Conservation (phyloP, 768 basidiomycete species). For the Hydnum rufescens region DNA sequence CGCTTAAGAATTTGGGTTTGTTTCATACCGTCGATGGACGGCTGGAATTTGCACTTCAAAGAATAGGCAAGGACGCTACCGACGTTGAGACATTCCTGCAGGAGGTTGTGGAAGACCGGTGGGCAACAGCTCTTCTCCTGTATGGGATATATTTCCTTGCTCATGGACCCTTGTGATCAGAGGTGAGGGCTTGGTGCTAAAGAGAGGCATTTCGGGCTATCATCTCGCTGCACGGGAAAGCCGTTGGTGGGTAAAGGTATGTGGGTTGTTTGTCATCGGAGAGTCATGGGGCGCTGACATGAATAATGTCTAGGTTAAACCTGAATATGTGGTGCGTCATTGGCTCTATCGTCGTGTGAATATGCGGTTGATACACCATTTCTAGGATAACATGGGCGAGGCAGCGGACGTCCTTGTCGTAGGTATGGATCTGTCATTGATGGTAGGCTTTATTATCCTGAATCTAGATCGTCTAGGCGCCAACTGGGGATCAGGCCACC, state of each 20-base stretch:
- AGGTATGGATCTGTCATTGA: constrained; percentile 23
- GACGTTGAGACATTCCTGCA: constrained; percentile 71
- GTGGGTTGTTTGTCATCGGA: background rate
- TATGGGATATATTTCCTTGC: background rate
- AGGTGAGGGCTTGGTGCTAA: constrained; percentile 88
- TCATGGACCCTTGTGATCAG: constrained; percentile 18
- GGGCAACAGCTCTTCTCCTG: constrained; percentile 4
- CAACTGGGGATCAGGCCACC: constrained; percentile 70
- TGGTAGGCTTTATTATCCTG: too few species aligned
- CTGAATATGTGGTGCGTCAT: constrained; percentile 72
- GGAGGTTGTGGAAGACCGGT: constrained; percentile 51
- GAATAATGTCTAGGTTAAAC: constrained; percentile 37
- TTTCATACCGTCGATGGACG: constrained; percentile 54
- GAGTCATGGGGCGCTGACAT: background rate
- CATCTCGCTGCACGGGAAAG: constrained; percentile 69
- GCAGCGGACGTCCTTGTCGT: constrained; percentile 84
- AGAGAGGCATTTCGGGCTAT: constrained; percentile 66
- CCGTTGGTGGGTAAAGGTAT: constrained; percentile 74
- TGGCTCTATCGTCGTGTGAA: constrained; percentile 5
- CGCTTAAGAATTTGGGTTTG: constrained; percentile 24
- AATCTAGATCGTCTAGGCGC: constrained; percentile 35
- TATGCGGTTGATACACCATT: background rate
- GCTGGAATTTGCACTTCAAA: constrained; percentile 58
- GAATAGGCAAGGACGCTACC: constrained; percentile 52
- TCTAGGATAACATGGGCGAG: constrained; percentile 76